Conservation (phyloP, 192 early-diverging fungal species). For the Dimargaris verticillata region DNA sequence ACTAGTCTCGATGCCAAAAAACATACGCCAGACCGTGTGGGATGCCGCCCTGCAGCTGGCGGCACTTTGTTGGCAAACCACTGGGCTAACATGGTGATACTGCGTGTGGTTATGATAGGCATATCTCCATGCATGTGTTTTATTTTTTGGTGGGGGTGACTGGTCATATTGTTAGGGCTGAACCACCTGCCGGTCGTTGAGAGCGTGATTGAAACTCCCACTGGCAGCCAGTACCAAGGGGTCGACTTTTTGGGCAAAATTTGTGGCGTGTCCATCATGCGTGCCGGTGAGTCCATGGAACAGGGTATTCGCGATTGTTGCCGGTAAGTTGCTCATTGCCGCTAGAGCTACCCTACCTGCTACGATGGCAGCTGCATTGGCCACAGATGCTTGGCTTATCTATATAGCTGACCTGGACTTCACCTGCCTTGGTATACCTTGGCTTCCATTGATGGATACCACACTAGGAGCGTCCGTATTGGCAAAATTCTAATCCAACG, state of each 20-base stretch:
- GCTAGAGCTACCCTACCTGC: too few relatives aligned
- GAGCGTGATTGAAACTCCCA: conserved; percentile 65
- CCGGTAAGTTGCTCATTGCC: conserved; percentile 18
- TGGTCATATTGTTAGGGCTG: conserved; percentile 34
- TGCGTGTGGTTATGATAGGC: too few relatives aligned
- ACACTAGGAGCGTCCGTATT: conserved; percentile 62
- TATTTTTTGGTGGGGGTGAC: too few relatives aligned
- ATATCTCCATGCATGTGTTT: too few relatives aligned
- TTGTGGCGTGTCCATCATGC: conserved; percentile 91
- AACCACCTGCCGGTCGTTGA: conserved; percentile 78
- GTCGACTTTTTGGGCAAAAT: conserved; percentile 70
- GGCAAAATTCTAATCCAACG: conserved; percentile 93
- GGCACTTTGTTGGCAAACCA: too few relatives aligned
- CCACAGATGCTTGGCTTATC: too few relatives aligned
- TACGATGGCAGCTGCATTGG: too few relatives aligned
- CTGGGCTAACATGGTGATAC: too few relatives aligned
- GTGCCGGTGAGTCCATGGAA: conserved; percentile 90
- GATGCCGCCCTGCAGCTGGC: too few relatives aligned
- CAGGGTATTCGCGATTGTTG: conserved; percentile 72
- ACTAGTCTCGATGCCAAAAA: too few relatives aligned
- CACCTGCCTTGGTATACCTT: neutral
- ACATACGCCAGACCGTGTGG: too few relatives aligned
- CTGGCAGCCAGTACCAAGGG: conserved; percentile 50
- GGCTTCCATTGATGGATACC: conserved; percentile 1
- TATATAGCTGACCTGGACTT: too few relatives aligned